Conservation (phyloP, 164 flowering plant genomes). For the Vitis cinerea region DNA sequence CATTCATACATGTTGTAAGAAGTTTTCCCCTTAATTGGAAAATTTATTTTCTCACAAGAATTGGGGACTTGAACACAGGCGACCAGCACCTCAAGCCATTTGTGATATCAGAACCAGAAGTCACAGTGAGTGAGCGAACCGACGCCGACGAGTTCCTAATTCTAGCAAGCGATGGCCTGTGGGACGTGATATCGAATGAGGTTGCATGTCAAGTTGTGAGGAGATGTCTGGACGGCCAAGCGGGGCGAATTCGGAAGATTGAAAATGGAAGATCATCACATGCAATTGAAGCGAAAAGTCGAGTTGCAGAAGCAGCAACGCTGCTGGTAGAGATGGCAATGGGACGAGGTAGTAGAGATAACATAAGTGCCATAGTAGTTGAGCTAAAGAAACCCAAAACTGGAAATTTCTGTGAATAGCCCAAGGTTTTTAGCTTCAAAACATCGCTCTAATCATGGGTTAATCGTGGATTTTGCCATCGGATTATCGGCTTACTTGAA, state of each 20-base stretch:
- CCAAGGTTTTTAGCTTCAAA: not conserved
- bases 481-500: no score
- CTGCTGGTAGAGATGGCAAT: slow-evolving; percentile 47
- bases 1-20: no score
- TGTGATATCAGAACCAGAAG: slow-evolving; percentile 52
- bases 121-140: slow-evolving; percentile 30
- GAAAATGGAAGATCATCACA: not conserved
- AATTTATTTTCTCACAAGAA: not conserved
- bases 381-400: slow-evolving; percentile 17
- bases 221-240: slow-evolving; percentile 32
- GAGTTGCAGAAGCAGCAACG: slow-evolving; percentile 39
- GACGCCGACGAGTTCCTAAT: slow-evolving; percentile 51
- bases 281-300: not conserved
- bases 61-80: slow-evolving; percentile 31
- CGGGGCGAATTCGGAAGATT: slow-evolving; percentile 8
- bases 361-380: slow-evolving; percentile 55
- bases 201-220: slow-evolving; percentile 49
- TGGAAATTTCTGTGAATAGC: not conserved
- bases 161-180: slow-evolving; percentile 62
- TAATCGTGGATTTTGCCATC: no score
- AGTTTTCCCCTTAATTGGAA: no score
- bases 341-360: slow-evolving; percentile 57
- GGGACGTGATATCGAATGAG: slow-evolving; percentile 64
- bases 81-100: slow-evolving; percentile 56
- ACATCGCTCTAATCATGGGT: no score